These are phyloP conservation scores for Neodidymelliopsis sp. DNA, from an alignment of 2,329 filamentous ascomycete species.

Conservation along the genomic window DNA sequence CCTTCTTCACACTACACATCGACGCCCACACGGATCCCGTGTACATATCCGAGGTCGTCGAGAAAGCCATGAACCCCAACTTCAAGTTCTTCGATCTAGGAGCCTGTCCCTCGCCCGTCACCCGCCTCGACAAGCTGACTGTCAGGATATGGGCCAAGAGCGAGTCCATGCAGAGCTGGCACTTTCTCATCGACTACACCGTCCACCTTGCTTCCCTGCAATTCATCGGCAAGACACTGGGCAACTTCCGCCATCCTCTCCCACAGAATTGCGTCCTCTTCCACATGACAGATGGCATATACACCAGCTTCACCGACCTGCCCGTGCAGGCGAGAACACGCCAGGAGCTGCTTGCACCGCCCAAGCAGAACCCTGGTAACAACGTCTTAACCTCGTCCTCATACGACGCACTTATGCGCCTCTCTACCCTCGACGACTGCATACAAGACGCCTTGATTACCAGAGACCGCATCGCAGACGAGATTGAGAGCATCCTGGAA, in stretches of 20 bases:
- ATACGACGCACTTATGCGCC: conserved; percentile 85
- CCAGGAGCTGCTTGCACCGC: conserved; percentile 39
- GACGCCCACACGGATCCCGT: conserved; percentile 71
- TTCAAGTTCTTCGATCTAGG: conserved; percentile 85
- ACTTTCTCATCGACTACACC: conserved; percentile 75
- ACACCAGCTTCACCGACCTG: conserved; percentile 76
- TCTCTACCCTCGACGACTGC: conserved; percentile 87
- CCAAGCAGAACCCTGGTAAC: conserved; percentile 54
- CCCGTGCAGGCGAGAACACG: conserved; percentile 54
- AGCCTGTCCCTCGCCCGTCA: conserved; percentile 67
- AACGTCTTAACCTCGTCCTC: conserved; percentile 72
- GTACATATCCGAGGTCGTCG: conserved; percentile 86
- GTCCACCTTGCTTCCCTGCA: conserved; percentile 77
- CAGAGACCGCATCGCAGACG: conserved; percentile 74
- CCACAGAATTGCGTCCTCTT: conserved; percentile 85
- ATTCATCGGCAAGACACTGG: conserved; percentile 72
- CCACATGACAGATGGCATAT: conserved; percentile 85
- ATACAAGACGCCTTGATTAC: conserved; percentile 88
- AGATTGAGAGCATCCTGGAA: conserved; percentile 69
- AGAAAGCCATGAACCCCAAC: conserved; percentile 87
- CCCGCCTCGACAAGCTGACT: conserved; percentile 69
- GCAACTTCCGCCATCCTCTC: conserved; percentile 72
- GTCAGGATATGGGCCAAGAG: conserved; percentile 78
- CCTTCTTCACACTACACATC: conserved; percentile 86
- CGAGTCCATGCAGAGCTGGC: conserved; percentile 60